Percentiles rank a stretch among this genome's conserved stretches.
phyloP scores from a whole-genome alignment of 306 rosid species.

The Cicer cuneatum region DNA sequence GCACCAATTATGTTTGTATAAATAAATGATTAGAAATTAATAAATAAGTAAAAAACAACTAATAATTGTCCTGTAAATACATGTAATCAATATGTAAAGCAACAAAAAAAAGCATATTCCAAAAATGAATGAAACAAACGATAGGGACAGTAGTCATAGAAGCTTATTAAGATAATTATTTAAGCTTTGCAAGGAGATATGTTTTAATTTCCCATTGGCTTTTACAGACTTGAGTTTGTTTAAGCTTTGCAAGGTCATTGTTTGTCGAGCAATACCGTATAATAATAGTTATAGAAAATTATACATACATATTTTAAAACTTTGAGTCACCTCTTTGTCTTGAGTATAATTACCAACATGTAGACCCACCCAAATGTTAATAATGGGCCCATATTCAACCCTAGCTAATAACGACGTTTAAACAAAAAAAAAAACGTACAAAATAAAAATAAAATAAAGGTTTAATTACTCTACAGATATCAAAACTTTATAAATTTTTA shows the following conservation, averaged over 20 bases:
- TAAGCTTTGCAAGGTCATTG: slow-evolving; percentile 52
- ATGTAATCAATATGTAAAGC: slow-evolving; percentile 47
- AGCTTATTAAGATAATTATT: slow-evolving; percentile 39
- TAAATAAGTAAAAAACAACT: slow-evolving; percentile 8
- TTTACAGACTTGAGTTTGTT: slow-evolving; percentile 50
- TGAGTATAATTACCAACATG: slow-evolving; percentile 65
- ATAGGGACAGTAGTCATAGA: slow-evolving; percentile 43
- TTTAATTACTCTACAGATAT: too few species aligned
- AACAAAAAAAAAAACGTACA: slow-evolving; percentile 34
- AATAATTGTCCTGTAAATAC: slow-evolving; percentile 39
- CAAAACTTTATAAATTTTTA: too few species aligned
- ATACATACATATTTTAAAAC: slow-evolving; percentile 17
- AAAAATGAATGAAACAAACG: slow-evolving; percentile 56
- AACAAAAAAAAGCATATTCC: slow-evolving; percentile 43
- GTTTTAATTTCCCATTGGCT: slow-evolving; percentile 26
- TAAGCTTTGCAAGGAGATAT: slow-evolving; percentile 29
- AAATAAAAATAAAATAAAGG: slow-evolving; percentile 8
- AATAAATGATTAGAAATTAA: slow-evolving; percentile 46
- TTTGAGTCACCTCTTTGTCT: slow-evolving; percentile 54
- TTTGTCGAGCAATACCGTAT: slow-evolving; percentile 65
- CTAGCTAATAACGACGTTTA: slow-evolving; percentile 62
- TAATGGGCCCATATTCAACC: slow-evolving; percentile 51
- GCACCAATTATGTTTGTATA: slow-evolving; percentile 25
- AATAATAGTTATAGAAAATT: background rate
- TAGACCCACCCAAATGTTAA: slow-evolving; percentile 60